Conservation (phyloP, 169 alveolate genomes). For the Eimeria brunetti region DNA sequence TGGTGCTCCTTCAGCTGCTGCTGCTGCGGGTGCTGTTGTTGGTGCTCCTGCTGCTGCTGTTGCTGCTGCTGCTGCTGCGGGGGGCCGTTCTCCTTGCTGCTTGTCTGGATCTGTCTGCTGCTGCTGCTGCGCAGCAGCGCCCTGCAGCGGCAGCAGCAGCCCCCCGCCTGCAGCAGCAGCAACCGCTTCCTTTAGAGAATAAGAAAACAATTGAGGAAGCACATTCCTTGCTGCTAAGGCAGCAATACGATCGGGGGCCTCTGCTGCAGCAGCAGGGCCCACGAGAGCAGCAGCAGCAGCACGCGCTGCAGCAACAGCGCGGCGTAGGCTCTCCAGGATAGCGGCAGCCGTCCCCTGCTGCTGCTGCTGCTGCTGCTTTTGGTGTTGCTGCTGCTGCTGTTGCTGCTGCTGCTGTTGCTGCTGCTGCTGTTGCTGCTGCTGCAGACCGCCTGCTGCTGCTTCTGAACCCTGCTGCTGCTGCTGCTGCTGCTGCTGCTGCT, state of each 20-base stretch:
- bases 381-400: not conserved
- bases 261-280: conserved; percentile 26
- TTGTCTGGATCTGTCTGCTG: too few relatives aligned
- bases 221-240: not conserved
- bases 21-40: not conserved
- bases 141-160: not conserved
- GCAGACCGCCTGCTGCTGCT: too few relatives aligned
- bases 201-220: not conserved
- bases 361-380: not conserved
- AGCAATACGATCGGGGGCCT: not conserved
- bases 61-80: too few relatives aligned
- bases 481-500: conserved; percentile 2
- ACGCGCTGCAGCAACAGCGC: not conserved
- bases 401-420: not conserved
- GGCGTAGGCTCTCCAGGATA: not conserved
- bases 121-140: not conserved
- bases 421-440: too few relatives aligned
- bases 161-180: not conserved
- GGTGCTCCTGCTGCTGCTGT: not conserved
- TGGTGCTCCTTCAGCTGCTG: not conserved
- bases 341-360: not conserved
- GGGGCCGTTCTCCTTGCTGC: too few relatives aligned
- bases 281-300: not conserved
- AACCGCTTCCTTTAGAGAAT: not conserved
- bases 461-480: too few relatives aligned